A percentile compares a stretch with the other conserved stretches of the same genome.
These are phyloP conservation scores for Poa annua DNA, from an alignment of 176 grass and related monocot genomes.

Conservation along the genomic window DNA sequence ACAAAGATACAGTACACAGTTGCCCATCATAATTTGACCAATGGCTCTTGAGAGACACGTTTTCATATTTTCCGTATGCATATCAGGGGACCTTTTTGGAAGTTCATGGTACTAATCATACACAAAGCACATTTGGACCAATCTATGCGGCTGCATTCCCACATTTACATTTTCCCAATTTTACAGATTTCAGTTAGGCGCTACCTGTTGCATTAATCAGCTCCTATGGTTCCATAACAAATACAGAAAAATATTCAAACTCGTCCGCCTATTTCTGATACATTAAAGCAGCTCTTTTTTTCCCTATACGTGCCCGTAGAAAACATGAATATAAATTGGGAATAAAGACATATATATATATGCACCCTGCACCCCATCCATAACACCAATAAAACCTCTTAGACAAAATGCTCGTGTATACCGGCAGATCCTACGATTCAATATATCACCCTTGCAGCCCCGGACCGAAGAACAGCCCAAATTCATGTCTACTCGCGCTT, in stretches of 20 bases:
- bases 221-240: background rate
- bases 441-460: background rate
- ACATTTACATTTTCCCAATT: background rate
- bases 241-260: background rate
- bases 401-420: slow-evolving; percentile 16
- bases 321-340: background rate
- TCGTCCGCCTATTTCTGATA: background rate
- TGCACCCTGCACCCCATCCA: background rate
- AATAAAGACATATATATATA: slow-evolving; percentile 1
- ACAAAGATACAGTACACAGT: background rate
- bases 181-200: background rate
- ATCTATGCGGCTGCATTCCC: background rate
- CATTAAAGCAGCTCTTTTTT: background rate
- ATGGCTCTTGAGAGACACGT: background rate
- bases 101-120: background rate
- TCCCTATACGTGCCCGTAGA: background rate
- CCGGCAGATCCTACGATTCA: background rate
- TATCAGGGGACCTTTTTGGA: background rate
- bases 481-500: background rate
- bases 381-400: background rate
- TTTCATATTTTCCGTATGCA: background rate
- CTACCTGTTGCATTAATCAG: slow-evolving; percentile 19
- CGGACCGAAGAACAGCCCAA: slow-evolving; percentile 4
- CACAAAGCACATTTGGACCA: background rate
- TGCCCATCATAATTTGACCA: background rate